Evolutionary conservation across 208 protist species (phyloP), one percentile per base, ranked within the genome.

Genomic region (Kentomonas sorsogonicus): DNA sequence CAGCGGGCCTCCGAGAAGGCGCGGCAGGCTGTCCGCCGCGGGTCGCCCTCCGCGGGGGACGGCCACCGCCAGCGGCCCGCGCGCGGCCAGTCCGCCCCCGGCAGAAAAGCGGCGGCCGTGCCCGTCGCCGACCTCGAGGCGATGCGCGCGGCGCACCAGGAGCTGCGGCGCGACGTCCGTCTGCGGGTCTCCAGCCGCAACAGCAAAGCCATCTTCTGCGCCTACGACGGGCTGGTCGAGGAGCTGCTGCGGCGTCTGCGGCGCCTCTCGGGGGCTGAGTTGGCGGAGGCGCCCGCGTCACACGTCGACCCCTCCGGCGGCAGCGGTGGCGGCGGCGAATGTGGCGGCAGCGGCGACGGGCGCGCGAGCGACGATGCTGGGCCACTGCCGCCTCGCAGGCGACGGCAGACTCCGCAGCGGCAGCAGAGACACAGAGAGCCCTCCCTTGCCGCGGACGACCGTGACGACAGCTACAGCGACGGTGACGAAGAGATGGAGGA

Each of bases 141-240:
- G 16, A 31, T 86, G 16, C 69, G 64, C 36, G 60, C 48, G 22
- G 66, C 80, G 38, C 66, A 85, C 56, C 66, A 86, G 6, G 50
- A 64, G 26, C 74, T 94, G 22, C 80, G 82, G 3, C 72, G 77
- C 50, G 79, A 91, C 43, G 79, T 90, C 10, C 77, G 82, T 15
- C 68, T 89, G 16, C 74, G 74, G 44, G 72, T 94, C n/a, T 86
- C 71, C 27, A 89, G 82, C 25, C 79, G 72, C 46, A 71, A 60
- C 26, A 79, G 68, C 33, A 60, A 89, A 22, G 72, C 87, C 56
- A 46, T 94, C 34, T 89, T 87, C 65, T 54, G 63, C 9, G 48
- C 64, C 23, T 94, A 91, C 61, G 81, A 90, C 51, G 66, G 73
- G 20, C 51, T 94, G 3, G 56, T 81, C 39, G 33, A 39, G 9